Evolutionary conservation across 352 stramenopile species (phyloP).

Genomic region (Elongisporangium anandrum): DNA sequence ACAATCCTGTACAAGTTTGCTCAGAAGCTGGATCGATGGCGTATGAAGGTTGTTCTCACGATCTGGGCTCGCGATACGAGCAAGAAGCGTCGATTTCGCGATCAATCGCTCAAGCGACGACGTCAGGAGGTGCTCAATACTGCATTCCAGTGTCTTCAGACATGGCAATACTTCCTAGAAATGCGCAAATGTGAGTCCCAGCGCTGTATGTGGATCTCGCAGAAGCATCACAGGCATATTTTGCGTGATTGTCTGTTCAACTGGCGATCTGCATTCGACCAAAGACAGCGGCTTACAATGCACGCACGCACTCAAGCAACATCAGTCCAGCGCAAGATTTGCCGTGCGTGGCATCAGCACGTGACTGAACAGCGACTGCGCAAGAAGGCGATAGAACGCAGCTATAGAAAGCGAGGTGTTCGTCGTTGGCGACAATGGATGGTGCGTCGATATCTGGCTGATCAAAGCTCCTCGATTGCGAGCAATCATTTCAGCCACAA

Average conservation of each 20-base stretch:
- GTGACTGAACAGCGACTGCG: neutral
- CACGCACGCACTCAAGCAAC: neutral
- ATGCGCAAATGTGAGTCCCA: constrained; percentile 17
- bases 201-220: constrained; percentile 32
- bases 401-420: neutral
- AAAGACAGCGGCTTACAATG: neutral
- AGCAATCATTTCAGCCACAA: neutral
- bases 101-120: neutral
- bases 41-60: constrained; percentile 4
- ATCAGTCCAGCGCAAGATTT: neutral
- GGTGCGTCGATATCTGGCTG: neutral
- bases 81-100: constrained; percentile 6
- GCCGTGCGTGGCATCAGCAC: constrained; percentile 7
- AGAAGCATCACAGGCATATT: constrained; percentile 14
- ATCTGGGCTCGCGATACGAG: constrained; percentile 10
- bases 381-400: neutral
- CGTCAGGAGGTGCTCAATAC: constrained; percentile 24
- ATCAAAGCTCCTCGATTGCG: neutral
- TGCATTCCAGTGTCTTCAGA: constrained; percentile 37
- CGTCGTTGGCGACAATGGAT: neutral
- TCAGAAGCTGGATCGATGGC: constrained; percentile 2
- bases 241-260: constrained; percentile 12
- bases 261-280: constrained; percentile 17
- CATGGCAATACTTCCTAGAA: constrained; percentile 28
- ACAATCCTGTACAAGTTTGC: neutral